phyloP scores from a whole-genome alignment of 2,329 filamentous ascomycete species.

The Fusarium mundagurra region DNA sequence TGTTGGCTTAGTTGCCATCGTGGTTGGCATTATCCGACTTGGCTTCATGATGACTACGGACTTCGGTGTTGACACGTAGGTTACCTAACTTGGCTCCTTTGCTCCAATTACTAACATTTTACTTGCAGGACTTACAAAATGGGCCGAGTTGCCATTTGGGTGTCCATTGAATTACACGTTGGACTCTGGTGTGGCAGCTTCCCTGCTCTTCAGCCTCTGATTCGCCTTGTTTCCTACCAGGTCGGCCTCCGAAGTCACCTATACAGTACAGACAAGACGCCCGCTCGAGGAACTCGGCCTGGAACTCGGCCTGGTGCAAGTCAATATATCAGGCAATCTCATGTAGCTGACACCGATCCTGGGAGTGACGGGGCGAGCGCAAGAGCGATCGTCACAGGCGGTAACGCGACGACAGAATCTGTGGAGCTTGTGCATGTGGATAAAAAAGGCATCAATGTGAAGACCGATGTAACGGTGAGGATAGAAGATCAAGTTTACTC shows the following conservation, averaged over 20 bases:
- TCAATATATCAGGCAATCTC: not conserved
- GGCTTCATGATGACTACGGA: not conserved
- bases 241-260: not conserved
- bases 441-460: not conserved
- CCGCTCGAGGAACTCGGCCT: not conserved
- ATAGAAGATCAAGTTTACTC: not conserved
- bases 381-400: not conserved
- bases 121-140: not conserved
- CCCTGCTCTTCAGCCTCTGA: not conserved
- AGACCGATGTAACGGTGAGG: not conserved
- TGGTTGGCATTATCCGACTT: not conserved
- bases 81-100: rapidly evolving
- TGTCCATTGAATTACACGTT: not conserved
- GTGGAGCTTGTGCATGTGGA: not conserved
- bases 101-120: not conserved
- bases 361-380: not conserved
- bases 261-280: not conserved
- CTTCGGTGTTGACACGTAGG: not conserved
- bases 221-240: not conserved
- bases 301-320: not conserved
- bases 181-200: not conserved
- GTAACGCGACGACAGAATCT: not conserved
- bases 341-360: not conserved
- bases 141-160: not conserved
- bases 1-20: not conserved